Evolutionary conservation across 495 filamentous ascomycete genomes (phyloP), one percentile per base, ranked within the genome.

Genomic region (Glarea lozoyensis): DNA sequence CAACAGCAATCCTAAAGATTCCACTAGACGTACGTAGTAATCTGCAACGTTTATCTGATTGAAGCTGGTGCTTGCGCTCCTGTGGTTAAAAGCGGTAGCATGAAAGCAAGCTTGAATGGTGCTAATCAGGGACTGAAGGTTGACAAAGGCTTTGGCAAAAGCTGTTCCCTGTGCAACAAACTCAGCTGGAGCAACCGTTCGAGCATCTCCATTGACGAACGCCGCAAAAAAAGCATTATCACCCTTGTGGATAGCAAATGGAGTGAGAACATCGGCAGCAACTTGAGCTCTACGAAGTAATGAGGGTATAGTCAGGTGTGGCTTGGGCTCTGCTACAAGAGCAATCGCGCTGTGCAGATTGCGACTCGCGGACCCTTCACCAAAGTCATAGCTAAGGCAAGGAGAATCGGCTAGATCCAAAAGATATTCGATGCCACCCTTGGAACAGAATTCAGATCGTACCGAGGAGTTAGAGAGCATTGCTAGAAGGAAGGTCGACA

Each of bases 341-440:
- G 89, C 78, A 12, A 94, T 64, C n/a, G 92, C 79, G 12, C 75
- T 75, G 6, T 75, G 71, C 21, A 94, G 66, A 40, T 80, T 76
- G 24, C 79, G 73, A 38, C 71, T 78, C 6, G 81, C 78, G 37
- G 66, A 60, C 5, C 75, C 74, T 18, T 78, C 78, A 36, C 80
- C 76, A 55, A 90, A 88, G 52, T 87, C 76, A 46, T 78, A 78
- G 2, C 81, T 72, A 38, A 95, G 69, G 56, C 84, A 84, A 13
- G 88, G 80, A 19, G 88, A 71, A 9, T 83, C 83, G 21, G 79
- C 80, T 42, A 94, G 75, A 54, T 94, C 85, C 21, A 99, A 66
- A n/a, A 96, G 65, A 42, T 80, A 73, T 52, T 94, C 86, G 29
- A 88, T 78, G 2, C 86, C 93, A 38, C 86, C 85, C 40, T 73